Conservation (phyloP, 352 stramenopile genomes). For the Pythium aquatile region DNA sequence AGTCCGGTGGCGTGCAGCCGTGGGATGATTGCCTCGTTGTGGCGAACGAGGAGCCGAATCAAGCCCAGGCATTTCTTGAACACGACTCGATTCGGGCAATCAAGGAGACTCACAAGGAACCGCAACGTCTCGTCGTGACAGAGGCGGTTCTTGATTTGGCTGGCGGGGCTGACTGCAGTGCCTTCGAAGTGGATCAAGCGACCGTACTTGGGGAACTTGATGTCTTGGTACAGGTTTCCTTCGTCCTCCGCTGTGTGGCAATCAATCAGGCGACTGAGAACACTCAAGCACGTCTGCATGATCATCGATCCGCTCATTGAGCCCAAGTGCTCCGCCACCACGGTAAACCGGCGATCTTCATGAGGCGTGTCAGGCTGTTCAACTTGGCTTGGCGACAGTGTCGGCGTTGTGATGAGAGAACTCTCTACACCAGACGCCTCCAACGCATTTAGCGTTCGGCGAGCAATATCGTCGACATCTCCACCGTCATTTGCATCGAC, state of each 20-base stretch:
- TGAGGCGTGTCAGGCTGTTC: constrained; percentile 23
- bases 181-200: constrained; percentile 82
- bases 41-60: constrained; percentile 76
- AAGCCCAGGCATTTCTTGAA: constrained; percentile 84
- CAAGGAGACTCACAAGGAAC: constrained; percentile 77
- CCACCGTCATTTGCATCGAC: constrained; percentile 31
- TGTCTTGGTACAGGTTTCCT: constrained; percentile 73
- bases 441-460: constrained; percentile 65
- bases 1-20: constrained; percentile 80
- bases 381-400: constrained; percentile 25
- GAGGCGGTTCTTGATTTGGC: constrained; percentile 68
- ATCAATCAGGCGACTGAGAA: constrained; percentile 80
- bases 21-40: constrained; percentile 84
- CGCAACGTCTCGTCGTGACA: constrained; percentile 76
- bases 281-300: constrained; percentile 83
- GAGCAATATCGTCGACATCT: constrained; percentile 41
- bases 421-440: constrained; percentile 37
- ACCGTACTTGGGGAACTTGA: constrained; percentile 77
- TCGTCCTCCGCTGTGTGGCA: constrained; percentile 83
- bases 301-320: constrained; percentile 86
- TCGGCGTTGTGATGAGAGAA: constrained; percentile 23
- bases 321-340: constrained; percentile 74
- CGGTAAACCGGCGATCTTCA: constrained; percentile 56
- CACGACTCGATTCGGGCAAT: constrained; percentile 80
- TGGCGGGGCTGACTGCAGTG: constrained; percentile 72